Evolutionary conservation across 2,329 filamentous ascomycete species (phyloP).

Genomic region (Shiraia bambusicola): DNA sequence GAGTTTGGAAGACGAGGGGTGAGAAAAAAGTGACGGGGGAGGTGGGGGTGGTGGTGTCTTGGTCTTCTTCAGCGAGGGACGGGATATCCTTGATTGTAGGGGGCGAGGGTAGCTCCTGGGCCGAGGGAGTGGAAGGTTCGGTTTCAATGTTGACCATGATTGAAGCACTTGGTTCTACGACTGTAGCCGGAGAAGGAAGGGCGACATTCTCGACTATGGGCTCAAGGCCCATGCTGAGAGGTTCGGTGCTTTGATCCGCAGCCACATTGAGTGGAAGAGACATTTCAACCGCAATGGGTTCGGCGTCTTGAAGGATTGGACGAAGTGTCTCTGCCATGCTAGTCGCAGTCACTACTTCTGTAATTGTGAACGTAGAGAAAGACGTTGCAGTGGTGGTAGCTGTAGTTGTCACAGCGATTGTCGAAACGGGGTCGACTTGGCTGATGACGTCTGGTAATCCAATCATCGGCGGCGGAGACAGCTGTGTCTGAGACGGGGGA

Average conservation of each 20-base stretch:
- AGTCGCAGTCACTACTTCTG: not conserved
- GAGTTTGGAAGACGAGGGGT: no score
- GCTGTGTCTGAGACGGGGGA: not conserved
- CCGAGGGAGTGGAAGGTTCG: not conserved
- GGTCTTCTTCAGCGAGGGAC: no score
- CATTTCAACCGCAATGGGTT: no score
- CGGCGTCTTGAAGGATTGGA: not conserved
- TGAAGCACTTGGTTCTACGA: not conserved
- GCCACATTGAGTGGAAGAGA: no score
- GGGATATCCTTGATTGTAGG: no score
- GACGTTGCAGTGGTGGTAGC: constrained; percentile 4
- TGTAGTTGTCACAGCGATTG: constrained; percentile 1
- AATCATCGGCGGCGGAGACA: no score
- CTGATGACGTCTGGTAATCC: not conserved
- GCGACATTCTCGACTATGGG: not conserved
- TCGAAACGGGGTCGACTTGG: not conserved
- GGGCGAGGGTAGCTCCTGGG: no score
- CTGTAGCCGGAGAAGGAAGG: not conserved
- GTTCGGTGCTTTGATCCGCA: no score
- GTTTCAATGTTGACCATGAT: not conserved
- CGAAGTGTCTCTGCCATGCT: not conserved
- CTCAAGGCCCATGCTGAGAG: not conserved
- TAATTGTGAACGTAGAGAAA: not conserved
- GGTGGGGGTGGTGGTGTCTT: no score
- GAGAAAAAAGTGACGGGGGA: no score